Conservation (phyloP, 2,329 filamentous ascomycete species). For the Fusarium annulatum region DNA sequence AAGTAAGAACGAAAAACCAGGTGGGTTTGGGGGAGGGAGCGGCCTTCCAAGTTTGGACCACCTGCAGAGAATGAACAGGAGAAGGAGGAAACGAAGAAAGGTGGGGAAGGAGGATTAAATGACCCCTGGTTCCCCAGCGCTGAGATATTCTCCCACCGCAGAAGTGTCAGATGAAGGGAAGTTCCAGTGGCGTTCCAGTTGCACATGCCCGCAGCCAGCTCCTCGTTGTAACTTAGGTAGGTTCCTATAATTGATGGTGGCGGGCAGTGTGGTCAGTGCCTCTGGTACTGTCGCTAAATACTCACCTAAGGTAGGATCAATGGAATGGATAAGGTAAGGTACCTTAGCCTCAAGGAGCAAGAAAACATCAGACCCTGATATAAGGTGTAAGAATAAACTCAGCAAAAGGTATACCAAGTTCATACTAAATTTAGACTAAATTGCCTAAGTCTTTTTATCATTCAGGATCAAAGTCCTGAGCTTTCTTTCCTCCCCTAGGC, state of each 20-base stretch:
- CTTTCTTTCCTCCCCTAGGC: neutral
- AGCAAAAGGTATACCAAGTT: neutral
- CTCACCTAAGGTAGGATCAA: neutral
- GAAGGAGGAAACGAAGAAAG: constrained; percentile 38
- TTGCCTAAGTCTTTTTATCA: neutral
- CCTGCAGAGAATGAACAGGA: constrained; percentile 33
- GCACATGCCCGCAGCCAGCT: neutral
- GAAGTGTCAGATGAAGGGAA: constrained; percentile 31
- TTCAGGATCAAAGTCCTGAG: neutral
- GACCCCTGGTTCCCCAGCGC: constrained; percentile 31
- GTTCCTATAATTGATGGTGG: neutral
- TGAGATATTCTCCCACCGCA: constrained; percentile 27
- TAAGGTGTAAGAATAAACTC: neutral
- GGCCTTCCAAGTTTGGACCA: constrained; percentile 30
- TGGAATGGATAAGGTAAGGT: neutral
- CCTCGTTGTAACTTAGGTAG: neutral
- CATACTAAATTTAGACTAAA: no score
- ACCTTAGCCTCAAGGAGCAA: neutral
- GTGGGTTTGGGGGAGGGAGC: constrained; percentile 25
- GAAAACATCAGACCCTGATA: neutral
- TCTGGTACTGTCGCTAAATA: neutral
- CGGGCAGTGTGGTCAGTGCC: constrained; percentile 14
- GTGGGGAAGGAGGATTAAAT: constrained; percentile 42
- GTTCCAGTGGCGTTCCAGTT: constrained; percentile 28
- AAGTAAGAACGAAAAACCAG: constrained; percentile 25